Conservation (phyloP, 768 basidiomycete species). For the Wakefieldia striispora region DNA sequence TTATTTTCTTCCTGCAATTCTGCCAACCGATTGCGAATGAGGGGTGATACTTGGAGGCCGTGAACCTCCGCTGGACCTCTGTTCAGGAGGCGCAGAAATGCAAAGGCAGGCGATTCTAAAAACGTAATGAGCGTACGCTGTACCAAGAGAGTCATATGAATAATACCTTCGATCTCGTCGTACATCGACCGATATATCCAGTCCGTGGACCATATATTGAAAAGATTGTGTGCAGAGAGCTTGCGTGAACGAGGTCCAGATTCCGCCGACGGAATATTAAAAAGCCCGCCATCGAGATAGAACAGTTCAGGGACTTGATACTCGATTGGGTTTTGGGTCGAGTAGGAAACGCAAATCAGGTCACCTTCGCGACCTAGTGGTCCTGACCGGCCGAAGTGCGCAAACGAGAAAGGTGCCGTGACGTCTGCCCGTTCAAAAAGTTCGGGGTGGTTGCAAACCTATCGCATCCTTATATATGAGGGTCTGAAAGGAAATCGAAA, state of each 20-base stretch:
- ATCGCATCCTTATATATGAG: constrained; percentile 1
- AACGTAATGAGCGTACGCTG: constrained; percentile 11
- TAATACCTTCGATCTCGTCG: constrained; percentile 50
- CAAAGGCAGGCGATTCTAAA: constrained; percentile 57
- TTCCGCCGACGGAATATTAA: constrained; percentile 61
- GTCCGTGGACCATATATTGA: constrained; percentile 90
- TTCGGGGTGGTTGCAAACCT: constrained; percentile 99
- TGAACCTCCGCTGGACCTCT: constrained; percentile 65
- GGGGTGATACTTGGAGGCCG: constrained; percentile 54
- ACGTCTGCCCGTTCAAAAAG: constrained; percentile 98
- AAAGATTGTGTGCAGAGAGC: constrained; percentile 58
- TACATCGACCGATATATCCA: constrained; percentile 71
- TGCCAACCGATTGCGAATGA: constrained; percentile 54
- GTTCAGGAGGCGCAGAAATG: constrained; percentile 73
- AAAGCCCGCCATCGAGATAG: constrained; percentile 72
- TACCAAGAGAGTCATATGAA: constrained; percentile 11
- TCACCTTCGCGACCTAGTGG: constrained; percentile 88
- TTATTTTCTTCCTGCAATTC: constrained; percentile 45
- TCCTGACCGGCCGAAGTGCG: constrained; percentile 75
- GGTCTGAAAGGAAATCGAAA: background rate
- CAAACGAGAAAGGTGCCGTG: constrained; percentile 88
- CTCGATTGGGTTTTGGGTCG: constrained; percentile 84
- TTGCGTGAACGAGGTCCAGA: constrained; percentile 47
- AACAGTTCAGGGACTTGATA: constrained; percentile 71
- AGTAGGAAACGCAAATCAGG: constrained; percentile 77